Evolutionary conservation across 371 early-diverging fungal genomes (phyloP), one percentile per base, ranked within the genome.

Genomic region (Mortierella sp.): DNA sequence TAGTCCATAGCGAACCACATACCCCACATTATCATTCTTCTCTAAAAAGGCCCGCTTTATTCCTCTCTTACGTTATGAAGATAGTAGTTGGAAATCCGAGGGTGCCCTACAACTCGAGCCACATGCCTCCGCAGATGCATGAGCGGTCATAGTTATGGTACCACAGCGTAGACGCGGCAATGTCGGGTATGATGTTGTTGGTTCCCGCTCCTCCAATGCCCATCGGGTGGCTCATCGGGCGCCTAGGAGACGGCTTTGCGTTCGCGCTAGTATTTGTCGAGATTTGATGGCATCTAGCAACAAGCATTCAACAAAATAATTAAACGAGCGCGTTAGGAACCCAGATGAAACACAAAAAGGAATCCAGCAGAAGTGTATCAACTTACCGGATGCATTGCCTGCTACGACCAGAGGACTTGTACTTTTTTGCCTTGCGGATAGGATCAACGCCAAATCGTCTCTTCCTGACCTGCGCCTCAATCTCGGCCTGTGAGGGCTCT

Each of bases 111-210:
- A 85, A 76, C 37, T 85, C 85, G 55, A 85, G 64, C 85, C 85
- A 85, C 81, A 77, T 77, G 40, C 77, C 77, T 28, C 77, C 77
- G 50, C 77, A 77, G 61, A 77, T 77, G 57, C 85, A 85, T 0
- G 85, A 81, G n/a, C 85, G 74, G 70, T 85, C 85, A 57, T 81
- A 85, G 75, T 85, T 81, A 43, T 85, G 85, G 71, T 85, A 78
- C 85, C 85, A 85, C 9, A 81, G 74, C 26, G 85, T 85, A 11
- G 81, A 61, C 9, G 79, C 74, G 19, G 85, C 78, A 61, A 85
- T 81, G 50, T 85, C 85, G 10, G 80, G 81, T 37, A 83, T 77
- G 59, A 69, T 54, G 28, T 5, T 64, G 21, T 31, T 59, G 59
- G 26, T 14, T 26, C 14, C 26, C 11, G 80, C 77, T 34, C 24